phyloP scores from a whole-genome alignment of 768 basidiomycete species.

The Serendipita sp. region DNA sequence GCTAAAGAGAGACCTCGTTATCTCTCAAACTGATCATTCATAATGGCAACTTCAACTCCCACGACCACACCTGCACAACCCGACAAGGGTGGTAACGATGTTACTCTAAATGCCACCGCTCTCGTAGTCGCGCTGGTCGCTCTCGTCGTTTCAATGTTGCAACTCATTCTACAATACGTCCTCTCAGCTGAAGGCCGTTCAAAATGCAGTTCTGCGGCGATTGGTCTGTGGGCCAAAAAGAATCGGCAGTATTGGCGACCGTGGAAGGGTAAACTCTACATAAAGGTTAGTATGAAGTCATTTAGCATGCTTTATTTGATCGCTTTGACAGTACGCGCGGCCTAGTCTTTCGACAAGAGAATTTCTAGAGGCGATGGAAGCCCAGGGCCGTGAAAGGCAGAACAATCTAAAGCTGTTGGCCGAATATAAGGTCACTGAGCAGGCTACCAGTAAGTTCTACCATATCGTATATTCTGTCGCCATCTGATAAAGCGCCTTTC shows the following conservation, averaged over 20 bases:
- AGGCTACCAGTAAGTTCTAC: background rate
- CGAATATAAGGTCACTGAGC: background rate
- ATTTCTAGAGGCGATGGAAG: background rate
- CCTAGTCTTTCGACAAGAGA: background rate
- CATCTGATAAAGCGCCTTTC: background rate
- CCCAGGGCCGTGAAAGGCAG: background rate
- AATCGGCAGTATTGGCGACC: background rate
- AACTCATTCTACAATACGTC: constrained; percentile 5
- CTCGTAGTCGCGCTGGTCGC: background rate
- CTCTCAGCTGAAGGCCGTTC: constrained; percentile 4
- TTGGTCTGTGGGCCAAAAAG: background rate
- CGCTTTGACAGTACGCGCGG: background rate
- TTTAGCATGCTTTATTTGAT: background rate
- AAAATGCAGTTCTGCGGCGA: background rate
- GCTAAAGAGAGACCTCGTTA: background rate
- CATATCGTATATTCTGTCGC: background rate
- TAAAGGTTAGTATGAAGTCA: background rate
- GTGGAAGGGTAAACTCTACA: constrained; percentile 1
- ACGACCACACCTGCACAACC: background rate
- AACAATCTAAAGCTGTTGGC: background rate
- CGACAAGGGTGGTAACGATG: background rate
- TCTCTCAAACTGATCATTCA: background rate
- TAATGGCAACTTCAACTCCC: background rate
- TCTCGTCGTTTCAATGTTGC: background rate
- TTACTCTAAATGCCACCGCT: background rate